A percentile compares a stretch with the other conserved stretches of the same genome.
phyloP scores from a whole-genome alignment of 1,284 basidiomycete species.

The Pseudozyma sp. region DNA sequence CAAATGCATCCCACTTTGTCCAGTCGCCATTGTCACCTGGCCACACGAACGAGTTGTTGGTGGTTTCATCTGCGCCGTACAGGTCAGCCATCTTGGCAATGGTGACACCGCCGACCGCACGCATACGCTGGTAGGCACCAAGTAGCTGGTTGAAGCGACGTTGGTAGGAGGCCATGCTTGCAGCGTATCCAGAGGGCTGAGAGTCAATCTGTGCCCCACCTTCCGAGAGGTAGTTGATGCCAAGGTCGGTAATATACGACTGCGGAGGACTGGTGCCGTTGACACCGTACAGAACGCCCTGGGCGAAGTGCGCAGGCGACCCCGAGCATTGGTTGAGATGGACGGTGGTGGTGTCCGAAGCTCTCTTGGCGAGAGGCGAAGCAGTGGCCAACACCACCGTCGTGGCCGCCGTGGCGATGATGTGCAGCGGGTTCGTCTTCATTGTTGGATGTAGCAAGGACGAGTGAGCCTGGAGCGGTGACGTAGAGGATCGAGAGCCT shows the following conservation, averaged over 20 bases:
- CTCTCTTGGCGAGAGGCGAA: conserved; percentile 13
- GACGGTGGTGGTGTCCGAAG: conserved; percentile 23
- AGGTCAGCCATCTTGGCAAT: conserved; percentile 31
- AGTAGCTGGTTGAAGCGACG: conserved; percentile 16
- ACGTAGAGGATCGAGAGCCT: too few species aligned
- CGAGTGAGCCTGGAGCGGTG: too few species aligned
- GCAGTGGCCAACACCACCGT: background rate
- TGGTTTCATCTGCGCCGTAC: conserved; percentile 24
- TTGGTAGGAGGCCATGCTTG: conserved; percentile 12
- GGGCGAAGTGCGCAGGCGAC: conserved; percentile 16
- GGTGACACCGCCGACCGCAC: conserved; percentile 11
- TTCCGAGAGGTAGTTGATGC: conserved; percentile 24
- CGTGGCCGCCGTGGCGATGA: conserved; percentile 3
- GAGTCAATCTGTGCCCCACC: conserved; percentile 27
- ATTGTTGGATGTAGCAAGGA: background rate
- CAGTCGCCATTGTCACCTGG: conserved; percentile 32
- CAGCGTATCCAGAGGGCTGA: conserved; percentile 20
- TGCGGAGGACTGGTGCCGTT: conserved; percentile 23
- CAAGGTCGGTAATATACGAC: conserved; percentile 17
- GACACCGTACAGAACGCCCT: conserved; percentile 28
- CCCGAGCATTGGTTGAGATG: conserved; percentile 19
- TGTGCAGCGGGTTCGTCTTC: background rate
- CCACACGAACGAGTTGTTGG: conserved; percentile 7
- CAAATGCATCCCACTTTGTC: conserved; percentile 25
- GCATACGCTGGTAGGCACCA: conserved; percentile 18